Percentiles rank a stretch among this genome's conserved stretches.
Conservation (phyloP, 371 early-diverging fungal species). For the Apophysomyces elegans region DNA sequence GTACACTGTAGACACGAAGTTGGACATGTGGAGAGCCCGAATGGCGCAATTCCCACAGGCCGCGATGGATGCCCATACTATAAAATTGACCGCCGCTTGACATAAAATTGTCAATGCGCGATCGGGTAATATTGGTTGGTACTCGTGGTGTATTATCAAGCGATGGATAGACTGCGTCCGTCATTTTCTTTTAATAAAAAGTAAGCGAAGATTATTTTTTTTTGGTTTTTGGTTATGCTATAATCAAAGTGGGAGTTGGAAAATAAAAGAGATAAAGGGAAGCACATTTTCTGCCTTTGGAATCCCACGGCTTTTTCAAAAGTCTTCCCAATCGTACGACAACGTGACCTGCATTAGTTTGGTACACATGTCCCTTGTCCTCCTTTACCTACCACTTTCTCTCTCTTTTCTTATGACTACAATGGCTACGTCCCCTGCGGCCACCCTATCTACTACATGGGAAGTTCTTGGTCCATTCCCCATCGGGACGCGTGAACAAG, state of each 20-base stretch:
- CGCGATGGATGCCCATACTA: conserved; percentile 50
- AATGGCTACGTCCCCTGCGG: too few species aligned
- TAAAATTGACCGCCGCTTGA: conserved; percentile 44
- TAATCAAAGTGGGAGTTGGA: background rate
- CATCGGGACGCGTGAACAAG: conserved; percentile 66
- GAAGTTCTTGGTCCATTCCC: conserved; percentile 70
- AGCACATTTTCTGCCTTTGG: background rate
- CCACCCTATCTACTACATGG: conserved; percentile 18
- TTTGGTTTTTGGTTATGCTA: background rate
- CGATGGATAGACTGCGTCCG: conserved; percentile 19
- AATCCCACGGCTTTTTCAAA: conserved; percentile 3
- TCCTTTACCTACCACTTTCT: background rate
- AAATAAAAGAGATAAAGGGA: background rate
- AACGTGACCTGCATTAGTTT: background rate
- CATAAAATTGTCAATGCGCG: conserved; percentile 50
- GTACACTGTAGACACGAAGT: conserved; percentile 75
- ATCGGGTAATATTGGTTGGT: conserved; percentile 39
- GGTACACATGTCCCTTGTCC: background rate
- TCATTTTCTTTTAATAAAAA: background rate
- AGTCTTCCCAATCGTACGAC: background rate
- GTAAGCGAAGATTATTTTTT: too few species aligned
- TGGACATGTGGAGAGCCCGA: conserved; percentile 39
- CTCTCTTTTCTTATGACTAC: background rate
- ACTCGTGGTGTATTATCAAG: conserved; percentile 45
- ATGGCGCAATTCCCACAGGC: conserved; percentile 36